phyloP scores from a whole-genome alignment of 192 early-diverging fungal species.

The Entrophospora sp. region DNA sequence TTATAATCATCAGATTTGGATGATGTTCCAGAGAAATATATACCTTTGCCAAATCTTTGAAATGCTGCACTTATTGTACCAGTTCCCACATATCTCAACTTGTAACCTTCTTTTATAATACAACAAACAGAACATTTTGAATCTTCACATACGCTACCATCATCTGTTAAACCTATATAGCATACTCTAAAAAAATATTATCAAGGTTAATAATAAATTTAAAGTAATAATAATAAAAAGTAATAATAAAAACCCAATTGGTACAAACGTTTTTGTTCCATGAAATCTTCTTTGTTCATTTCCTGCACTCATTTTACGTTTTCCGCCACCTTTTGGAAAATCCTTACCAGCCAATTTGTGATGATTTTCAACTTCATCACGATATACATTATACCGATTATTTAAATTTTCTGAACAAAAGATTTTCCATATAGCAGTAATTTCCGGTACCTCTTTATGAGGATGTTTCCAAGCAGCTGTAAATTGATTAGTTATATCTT shows the following conservation, averaged over 20 bases:
- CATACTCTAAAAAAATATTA: background rate
- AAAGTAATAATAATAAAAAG: background rate
- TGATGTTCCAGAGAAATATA: constrained; percentile 25
- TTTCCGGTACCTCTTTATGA: constrained; percentile 14
- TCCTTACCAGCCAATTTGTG: constrained; percentile 15
- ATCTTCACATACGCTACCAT: constrained; percentile 1
- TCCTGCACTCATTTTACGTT: constrained; percentile 14
- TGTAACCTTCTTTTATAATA: constrained; percentile 17
- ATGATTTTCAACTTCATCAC: constrained; percentile 5
- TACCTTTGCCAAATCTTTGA: constrained; percentile 19
- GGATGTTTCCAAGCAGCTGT: constrained; percentile 12
- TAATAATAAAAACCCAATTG: background rate
- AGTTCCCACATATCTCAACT: constrained; percentile 13
- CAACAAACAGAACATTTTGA: constrained; percentile 16
- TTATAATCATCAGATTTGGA: constrained; percentile 26
- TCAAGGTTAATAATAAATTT: background rate
- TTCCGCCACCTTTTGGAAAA: constrained; percentile 16
- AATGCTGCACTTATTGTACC: constrained; percentile 8
- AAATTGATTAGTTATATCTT: constrained; percentile 17
- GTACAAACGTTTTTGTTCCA: constrained; percentile 17
- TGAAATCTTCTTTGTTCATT: constrained; percentile 26
- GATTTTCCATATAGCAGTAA: constrained; percentile 17
- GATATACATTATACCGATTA: constrained; percentile 15
- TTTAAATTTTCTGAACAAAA: background rate
- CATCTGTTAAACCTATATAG: background rate